Percentiles rank a stretch among this genome's conserved stretches.
Evolutionary conservation across 768 basidiomycete genomes (phyloP).

Genomic region (Termitomyces eurrhizus): DNA sequence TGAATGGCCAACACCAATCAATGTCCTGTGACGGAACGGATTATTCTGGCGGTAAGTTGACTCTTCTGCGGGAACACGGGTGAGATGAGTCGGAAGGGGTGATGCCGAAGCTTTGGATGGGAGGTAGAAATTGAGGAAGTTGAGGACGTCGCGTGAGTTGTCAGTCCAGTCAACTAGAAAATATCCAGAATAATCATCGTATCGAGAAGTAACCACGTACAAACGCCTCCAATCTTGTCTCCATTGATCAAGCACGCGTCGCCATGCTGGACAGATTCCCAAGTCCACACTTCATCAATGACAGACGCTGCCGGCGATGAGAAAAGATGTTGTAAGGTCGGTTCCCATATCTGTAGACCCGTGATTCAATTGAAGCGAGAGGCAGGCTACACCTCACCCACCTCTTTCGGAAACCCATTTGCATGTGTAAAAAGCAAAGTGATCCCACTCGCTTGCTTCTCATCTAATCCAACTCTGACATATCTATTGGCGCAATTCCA

Average conservation of each 20-base stretch:
- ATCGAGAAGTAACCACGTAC: slow-evolving; percentile 33
- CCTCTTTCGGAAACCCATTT: slow-evolving; percentile 89
- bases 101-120: slow-evolving; percentile 36
- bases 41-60: slow-evolving; percentile 34
- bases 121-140: slow-evolving; percentile 68
- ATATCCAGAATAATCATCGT: background rate
- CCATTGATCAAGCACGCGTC: slow-evolving; percentile 77
- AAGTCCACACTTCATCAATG: slow-evolving; percentile 73
- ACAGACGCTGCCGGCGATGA: slow-evolving; percentile 29
- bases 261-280: slow-evolving; percentile 84
- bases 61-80: slow-evolving; percentile 41
- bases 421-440: slow-evolving; percentile 81
- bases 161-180: slow-evolving; percentile 72
- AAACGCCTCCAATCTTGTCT: slow-evolving; percentile 48
- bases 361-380: background rate
- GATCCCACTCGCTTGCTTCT: slow-evolving; percentile 35
- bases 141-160: slow-evolving; percentile 71
- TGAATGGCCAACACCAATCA: slow-evolving; percentile 79
- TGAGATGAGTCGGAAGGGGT: slow-evolving; percentile 49
- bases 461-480: slow-evolving; percentile 32
- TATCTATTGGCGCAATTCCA: slow-evolving; percentile 79
- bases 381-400: slow-evolving; percentile 35
- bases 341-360: slow-evolving; percentile 70
- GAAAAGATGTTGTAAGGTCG: slow-evolving; percentile 53
- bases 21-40: slow-evolving; percentile 50